phyloP scores from a whole-genome alignment of 257 asterid genomes.

The Solanum ossicruentum region DNA sequence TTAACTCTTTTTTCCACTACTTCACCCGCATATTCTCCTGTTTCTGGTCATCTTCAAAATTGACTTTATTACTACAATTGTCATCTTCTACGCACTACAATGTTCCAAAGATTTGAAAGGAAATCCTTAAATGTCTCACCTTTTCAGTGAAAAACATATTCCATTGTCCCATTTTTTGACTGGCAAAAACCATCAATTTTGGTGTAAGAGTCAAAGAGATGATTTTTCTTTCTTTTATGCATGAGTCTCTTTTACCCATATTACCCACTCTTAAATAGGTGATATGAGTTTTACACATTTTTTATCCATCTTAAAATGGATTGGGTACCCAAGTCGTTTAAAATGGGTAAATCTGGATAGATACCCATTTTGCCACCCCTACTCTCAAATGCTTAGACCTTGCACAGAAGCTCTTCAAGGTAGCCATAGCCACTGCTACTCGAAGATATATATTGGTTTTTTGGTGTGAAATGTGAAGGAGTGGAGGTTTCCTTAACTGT shows the following conservation, averaged over 20 bases:
- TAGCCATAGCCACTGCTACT: background rate
- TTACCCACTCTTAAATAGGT: too few species aligned
- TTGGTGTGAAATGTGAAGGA: background rate
- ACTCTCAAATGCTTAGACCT: background rate
- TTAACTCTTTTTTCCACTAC: background rate
- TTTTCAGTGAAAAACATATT: background rate
- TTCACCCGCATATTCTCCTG: background rate
- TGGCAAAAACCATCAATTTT: background rate
- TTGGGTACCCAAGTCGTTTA: too few species aligned
- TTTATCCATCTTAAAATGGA: too few species aligned
- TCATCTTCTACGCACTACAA: background rate
- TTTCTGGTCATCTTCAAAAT: background rate
- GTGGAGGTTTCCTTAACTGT: background rate
- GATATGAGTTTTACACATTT: too few species aligned
- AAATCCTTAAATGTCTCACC: background rate
- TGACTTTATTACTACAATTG: background rate
- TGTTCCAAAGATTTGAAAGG: background rate
- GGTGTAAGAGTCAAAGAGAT: background rate
- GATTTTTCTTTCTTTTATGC: too few species aligned
- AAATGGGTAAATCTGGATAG: too few species aligned
- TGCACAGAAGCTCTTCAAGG: background rate
- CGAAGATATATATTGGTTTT: background rate
- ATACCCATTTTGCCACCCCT: too few species aligned
- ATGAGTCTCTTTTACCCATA: too few species aligned
- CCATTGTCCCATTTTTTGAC: background rate